A percentile compares a stretch with the other conserved stretches of the same genome.
These are phyloP conservation scores for Triangularia setosa DNA, from an alignment of 2,329 filamentous ascomycete species.

Conservation along the genomic window DNA sequence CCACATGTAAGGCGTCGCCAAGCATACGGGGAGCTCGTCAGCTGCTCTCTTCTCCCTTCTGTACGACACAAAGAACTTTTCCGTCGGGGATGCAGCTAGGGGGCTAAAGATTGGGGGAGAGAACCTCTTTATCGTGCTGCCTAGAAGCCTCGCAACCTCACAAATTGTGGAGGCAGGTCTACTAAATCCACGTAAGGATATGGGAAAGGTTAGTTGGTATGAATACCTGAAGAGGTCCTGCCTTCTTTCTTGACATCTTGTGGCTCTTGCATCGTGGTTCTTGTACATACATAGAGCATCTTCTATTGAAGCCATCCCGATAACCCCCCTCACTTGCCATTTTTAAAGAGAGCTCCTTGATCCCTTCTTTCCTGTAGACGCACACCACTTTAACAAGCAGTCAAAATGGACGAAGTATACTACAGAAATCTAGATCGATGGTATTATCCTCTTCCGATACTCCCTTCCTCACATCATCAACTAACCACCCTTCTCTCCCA, in stretches of 20 bases:
- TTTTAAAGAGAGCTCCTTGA: too few species aligned
- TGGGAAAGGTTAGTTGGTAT: too few species aligned
- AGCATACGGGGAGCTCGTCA: neutral
- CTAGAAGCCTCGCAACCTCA: neutral
- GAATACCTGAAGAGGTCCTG: too few species aligned
- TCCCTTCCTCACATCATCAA: neutral
- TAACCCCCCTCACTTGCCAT: too few species aligned
- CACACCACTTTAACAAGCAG: neutral
- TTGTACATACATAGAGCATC: too few species aligned
- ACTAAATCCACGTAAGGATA: too few species aligned
- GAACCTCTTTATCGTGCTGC: neutral
- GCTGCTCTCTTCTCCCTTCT: neutral
- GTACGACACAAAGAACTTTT: neutral
- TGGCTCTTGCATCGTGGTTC: too few species aligned
- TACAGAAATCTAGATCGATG: conserved; percentile 34
- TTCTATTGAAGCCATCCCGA: too few species aligned
- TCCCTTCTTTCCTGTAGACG: too few species aligned
- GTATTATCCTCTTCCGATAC: conserved; percentile 19
- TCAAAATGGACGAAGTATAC: neutral
- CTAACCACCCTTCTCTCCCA: neutral
- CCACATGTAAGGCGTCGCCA: neutral
- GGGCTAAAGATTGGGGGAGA: neutral
- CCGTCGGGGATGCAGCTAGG: neutral
- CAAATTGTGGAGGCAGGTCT: too few species aligned
- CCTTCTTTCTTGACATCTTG: too few species aligned